A percentile compares a stretch with the other conserved stretches of the same genome.
These are phyloP conservation scores for Stephania cephalantha DNA, from an alignment of 164 flowering plant genomes.

Conservation along the genomic window DNA sequence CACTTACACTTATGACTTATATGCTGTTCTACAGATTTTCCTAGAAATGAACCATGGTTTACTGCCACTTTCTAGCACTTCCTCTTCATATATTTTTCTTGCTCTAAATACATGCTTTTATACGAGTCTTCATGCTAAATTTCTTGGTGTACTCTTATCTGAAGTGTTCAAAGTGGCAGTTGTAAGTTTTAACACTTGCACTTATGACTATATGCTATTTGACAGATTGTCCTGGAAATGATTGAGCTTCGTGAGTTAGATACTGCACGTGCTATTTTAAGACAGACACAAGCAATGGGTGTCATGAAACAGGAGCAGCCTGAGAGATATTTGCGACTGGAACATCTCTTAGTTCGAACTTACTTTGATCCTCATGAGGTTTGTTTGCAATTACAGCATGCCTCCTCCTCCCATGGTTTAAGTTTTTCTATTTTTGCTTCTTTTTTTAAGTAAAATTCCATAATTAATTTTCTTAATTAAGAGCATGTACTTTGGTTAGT, in stretches of 20 bases:
- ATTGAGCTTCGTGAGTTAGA: conserved; percentile 96
- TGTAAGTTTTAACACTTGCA: background rate
- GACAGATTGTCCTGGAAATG: conserved; percentile 95
- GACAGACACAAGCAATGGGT: conserved; percentile 99
- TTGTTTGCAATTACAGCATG: conserved; percentile 4
- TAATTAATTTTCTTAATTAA: background rate
- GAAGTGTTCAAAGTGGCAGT: background rate
- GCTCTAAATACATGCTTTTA: background rate
- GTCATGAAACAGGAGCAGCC: conserved; percentile 99
- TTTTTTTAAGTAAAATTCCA: background rate
- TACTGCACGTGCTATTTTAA: conserved; percentile 92
- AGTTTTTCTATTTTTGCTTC: too few relatives aligned
- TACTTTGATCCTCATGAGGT: conserved; percentile 99
- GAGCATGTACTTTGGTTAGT: background rate
- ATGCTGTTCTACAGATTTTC: too few relatives aligned
- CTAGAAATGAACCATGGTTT: too few relatives aligned
- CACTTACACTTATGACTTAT: too few relatives aligned
- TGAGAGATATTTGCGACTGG: conserved; percentile 89
- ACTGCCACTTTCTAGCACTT: background rate
- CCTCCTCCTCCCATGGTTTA: background rate
- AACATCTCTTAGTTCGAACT: conserved; percentile 94
- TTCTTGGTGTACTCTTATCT: background rate
- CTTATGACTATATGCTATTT: background rate
- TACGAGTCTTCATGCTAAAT: background rate
- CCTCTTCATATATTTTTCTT: background rate